Conservation (phyloP, 257 asterid genomes). For the Gardenia jasminoides region DNA sequence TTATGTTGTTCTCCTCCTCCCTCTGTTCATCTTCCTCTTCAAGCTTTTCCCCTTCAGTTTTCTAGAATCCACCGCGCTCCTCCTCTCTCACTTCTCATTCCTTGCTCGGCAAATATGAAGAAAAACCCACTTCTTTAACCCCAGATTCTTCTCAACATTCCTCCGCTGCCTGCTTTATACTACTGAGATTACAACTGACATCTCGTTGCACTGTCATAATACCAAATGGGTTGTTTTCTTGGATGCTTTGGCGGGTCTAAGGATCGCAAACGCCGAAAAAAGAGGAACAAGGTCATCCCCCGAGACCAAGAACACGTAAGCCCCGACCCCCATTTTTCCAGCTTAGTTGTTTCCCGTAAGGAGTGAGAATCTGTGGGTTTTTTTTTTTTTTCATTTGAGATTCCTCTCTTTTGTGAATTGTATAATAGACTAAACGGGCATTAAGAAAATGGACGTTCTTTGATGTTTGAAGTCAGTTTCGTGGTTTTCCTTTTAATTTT, state of each 20-base stretch:
- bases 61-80: conserved; percentile 4
- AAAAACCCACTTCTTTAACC: background rate
- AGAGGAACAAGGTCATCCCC: conserved; percentile 50
- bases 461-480: background rate
- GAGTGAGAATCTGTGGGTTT: background rate
- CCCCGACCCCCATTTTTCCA: background rate
- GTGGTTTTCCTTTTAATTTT: background rate
- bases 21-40: background rate
- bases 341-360: conserved; percentile 15
- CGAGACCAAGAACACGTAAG: conserved; percentile 48
- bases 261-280: conserved; percentile 54
- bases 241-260: conserved; percentile 81
- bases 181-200: background rate
- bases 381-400: background rate
- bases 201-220: background rate
- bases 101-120: background rate
- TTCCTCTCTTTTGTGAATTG: background rate
- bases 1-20: conserved; percentile 8
- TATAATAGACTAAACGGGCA: background rate
- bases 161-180: conserved; percentile 8
- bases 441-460: background rate
- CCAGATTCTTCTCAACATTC: background rate
- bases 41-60: background rate
- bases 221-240: conserved; percentile 76
- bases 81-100: background rate